These are phyloP conservation scores for Emmonsiellopsis sp. DNA, from an alignment of 2,329 filamentous ascomycete species.

Conservation along the genomic window DNA sequence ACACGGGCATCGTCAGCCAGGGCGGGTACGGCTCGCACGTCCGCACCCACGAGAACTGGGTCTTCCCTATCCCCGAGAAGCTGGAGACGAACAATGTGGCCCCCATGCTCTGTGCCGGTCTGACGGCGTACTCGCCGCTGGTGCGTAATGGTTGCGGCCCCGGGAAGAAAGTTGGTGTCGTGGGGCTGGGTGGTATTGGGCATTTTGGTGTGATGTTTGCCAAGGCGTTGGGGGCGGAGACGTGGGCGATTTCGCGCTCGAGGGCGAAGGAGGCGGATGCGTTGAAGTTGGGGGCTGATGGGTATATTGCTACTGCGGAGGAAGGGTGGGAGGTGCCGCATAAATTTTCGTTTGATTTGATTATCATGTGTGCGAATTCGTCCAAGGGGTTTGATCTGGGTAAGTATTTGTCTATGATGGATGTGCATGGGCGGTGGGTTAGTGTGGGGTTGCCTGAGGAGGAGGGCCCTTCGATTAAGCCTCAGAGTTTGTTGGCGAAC, in stretches of 20 bases:
- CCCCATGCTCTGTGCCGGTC: slow-evolving; percentile 75
- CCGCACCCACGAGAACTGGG: slow-evolving; percentile 67
- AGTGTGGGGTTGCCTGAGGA: slow-evolving; percentile 73
- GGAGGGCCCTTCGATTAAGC: slow-evolving; percentile 59
- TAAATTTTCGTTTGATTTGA: slow-evolving; percentile 52
- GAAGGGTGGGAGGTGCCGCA: slow-evolving; percentile 50
- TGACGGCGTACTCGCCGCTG: slow-evolving; percentile 71
- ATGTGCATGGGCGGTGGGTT: slow-evolving; percentile 73
- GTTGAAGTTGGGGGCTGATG: slow-evolving; percentile 50
- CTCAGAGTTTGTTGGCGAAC: slow-evolving; percentile 66
- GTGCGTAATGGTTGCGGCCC: slow-evolving; percentile 66
- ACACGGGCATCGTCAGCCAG: slow-evolving; percentile 18
- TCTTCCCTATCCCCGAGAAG: slow-evolving; percentile 61
- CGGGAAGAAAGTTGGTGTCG: slow-evolving; percentile 42
- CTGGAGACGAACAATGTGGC: slow-evolving; percentile 55
- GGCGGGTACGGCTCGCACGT: slow-evolving; percentile 62
- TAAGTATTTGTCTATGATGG: slow-evolving; percentile 67
- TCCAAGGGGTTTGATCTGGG: slow-evolving; percentile 54
- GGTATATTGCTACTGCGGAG: slow-evolving; percentile 50
- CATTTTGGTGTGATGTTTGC: slow-evolving; percentile 64
- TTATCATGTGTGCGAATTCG: slow-evolving; percentile 60
- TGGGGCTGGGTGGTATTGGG: slow-evolving; percentile 54
- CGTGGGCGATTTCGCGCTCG: slow-evolving; percentile 53
- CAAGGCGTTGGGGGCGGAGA: slow-evolving; percentile 56
- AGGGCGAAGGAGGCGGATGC: slow-evolving; percentile 53